Percentiles rank a stretch among this genome's conserved stretches.
These are phyloP conservation scores for Nicotiana noctiflora DNA, from an alignment of 257 asterid genomes.

Conservation along the genomic window DNA sequence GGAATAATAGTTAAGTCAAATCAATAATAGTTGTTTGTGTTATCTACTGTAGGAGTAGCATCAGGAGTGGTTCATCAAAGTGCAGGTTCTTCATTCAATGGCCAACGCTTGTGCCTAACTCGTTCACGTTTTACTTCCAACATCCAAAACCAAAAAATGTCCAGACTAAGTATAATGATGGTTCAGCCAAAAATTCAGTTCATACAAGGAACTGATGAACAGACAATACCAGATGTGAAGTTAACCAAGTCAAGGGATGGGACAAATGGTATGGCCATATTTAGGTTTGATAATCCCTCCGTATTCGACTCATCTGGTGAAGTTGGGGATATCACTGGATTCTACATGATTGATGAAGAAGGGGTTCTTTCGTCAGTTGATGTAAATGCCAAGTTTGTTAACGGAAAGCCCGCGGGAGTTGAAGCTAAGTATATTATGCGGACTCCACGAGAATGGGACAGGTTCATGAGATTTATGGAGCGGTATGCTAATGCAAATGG, in stretches of 20 bases:
- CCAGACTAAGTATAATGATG: constrained; percentile 45
- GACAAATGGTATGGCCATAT: constrained; percentile 80
- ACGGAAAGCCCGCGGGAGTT: constrained; percentile 90
- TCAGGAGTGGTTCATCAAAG: constrained; percentile 36
- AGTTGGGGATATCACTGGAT: constrained; percentile 88
- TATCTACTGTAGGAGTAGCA: constrained; percentile 33
- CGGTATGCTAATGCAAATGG: constrained; percentile 75
- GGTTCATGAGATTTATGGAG: constrained; percentile 99
- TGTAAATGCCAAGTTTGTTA: constrained; percentile 78
- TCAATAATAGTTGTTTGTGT: not conserved
- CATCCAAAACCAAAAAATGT: constrained; percentile 8
- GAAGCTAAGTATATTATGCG: constrained; percentile 91
- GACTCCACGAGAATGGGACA: constrained; percentile 78
- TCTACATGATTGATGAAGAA: constrained; percentile 94
- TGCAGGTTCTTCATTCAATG: constrained; percentile 56
- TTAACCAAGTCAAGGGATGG: constrained; percentile 91
- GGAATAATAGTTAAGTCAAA: not conserved
- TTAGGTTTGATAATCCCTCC: constrained; percentile 72
- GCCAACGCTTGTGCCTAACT: constrained; percentile 36
- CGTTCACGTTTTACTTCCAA: constrained; percentile 26
- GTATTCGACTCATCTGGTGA: constrained; percentile 85
- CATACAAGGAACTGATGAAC: constrained; percentile 85
- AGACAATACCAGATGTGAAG: constrained; percentile 83
- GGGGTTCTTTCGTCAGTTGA: constrained; percentile 81
- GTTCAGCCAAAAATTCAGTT: constrained; percentile 81